These are phyloP conservation scores for Yarrowia sp. DNA, from an alignment of 805 yeast species.

Conservation along the genomic window DNA sequence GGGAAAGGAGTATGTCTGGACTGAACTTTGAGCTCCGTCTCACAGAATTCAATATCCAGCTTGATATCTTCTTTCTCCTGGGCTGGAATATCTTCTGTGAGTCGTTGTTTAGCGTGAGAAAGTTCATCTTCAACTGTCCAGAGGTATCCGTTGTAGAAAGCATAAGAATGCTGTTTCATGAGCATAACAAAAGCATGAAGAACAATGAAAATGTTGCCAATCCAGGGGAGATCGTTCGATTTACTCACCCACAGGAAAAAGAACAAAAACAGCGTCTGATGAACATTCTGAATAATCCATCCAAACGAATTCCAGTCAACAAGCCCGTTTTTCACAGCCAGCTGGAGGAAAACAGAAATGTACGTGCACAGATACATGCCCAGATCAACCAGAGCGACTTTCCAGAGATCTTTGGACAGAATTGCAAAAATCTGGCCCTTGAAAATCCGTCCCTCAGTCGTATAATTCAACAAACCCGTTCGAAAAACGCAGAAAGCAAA, in stretches of 20 bases:
- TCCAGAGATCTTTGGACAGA: constrained; percentile 58
- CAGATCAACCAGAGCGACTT: constrained; percentile 72
- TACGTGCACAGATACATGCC: constrained; percentile 70
- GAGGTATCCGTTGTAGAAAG: constrained; percentile 86
- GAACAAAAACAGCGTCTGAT: constrained; percentile 53
- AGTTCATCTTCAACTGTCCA: constrained; percentile 39
- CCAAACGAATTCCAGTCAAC: constrained; percentile 67
- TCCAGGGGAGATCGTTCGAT: constrained; percentile 71
- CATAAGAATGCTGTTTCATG: constrained; percentile 95
- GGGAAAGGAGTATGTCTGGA: constrained; percentile 59
- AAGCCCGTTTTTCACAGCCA: constrained; percentile 45
- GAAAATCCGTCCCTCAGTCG: constrained; percentile 46
- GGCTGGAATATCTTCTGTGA: constrained; percentile 5
- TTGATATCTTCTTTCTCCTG: constrained; percentile 38
- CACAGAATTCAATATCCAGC: constrained; percentile 63
- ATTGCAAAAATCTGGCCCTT: constrained; percentile 56
- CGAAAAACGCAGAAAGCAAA: constrained; percentile 39
- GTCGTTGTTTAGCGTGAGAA: constrained; percentile 23
- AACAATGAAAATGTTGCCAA: constrained; percentile 78
- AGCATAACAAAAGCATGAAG: constrained; percentile 81
- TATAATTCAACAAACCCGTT: constrained; percentile 53
- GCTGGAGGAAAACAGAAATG: constrained; percentile 59
- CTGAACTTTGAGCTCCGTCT: constrained; percentile 65
- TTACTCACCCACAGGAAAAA: constrained; percentile 60
- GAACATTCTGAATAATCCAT: constrained; percentile 56